Evolutionary conservation across 257 asterid species (phyloP).

Genomic region (Capsicum rhomboideum): DNA sequence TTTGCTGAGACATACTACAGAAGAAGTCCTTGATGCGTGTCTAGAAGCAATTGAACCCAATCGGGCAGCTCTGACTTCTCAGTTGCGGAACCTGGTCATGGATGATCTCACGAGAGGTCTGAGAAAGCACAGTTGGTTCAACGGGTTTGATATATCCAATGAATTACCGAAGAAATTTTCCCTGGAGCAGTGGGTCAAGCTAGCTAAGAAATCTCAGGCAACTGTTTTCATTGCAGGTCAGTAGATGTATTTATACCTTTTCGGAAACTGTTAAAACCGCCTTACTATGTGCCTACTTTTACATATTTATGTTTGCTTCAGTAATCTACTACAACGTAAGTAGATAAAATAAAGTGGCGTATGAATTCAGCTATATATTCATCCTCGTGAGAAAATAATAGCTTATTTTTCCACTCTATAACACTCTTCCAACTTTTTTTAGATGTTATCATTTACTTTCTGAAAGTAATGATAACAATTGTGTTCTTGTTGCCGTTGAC

Average conservation of each 20-base stretch:
- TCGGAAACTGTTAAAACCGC: not conserved
- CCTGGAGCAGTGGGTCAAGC: slow-evolving; percentile 70
- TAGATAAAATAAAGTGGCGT: not conserved
- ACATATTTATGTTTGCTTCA: not conserved
- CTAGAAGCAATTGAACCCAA: slow-evolving; percentile 71
- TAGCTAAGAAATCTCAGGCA: slow-evolving; percentile 67
- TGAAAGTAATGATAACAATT: not conserved
- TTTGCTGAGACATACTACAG: slow-evolving; percentile 90
- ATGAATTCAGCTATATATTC: not conserved
- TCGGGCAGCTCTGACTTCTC: slow-evolving; percentile 69
- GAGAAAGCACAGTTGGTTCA: slow-evolving; percentile 59
- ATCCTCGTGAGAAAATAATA: not conserved
- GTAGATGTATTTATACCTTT: slow-evolving; percentile 1
- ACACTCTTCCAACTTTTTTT: not conserved
- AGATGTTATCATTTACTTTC: not conserved
- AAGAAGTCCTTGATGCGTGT: slow-evolving; percentile 93
- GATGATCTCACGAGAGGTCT: slow-evolving; percentile 60
- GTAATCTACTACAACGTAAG: not conserved
- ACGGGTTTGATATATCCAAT: slow-evolving; percentile 75
- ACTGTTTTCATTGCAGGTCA: slow-evolving; percentile 84
- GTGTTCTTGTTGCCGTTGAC: slow-evolving; percentile 14
- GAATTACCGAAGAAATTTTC: slow-evolving; percentile 52
- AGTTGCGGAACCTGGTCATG: slow-evolving; percentile 64
- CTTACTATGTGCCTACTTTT: not conserved
- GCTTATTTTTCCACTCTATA: not conserved